Base-by-base conservation (phyloP, 345 rosid genomes). In the Moringa oleifera region DNA sequence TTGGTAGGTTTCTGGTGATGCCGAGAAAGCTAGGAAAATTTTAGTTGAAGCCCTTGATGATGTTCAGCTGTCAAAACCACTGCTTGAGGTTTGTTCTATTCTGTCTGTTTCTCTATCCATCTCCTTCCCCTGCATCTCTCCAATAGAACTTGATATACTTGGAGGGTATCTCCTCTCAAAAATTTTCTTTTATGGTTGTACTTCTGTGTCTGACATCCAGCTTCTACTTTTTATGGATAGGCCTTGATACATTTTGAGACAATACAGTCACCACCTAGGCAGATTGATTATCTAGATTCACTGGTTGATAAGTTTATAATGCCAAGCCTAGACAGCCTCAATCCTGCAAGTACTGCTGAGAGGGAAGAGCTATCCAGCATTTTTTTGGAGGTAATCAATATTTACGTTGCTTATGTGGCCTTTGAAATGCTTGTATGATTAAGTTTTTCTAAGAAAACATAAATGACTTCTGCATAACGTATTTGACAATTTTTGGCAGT, bases 281-380 rank as follows among this genome's bases (percentile, higher is more conserved):
- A 80, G 73, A 83, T 85, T 66, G 89, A 83, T 69, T 85, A 81
- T 74, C 70, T 95, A 55, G 95, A 83, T 53, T 73, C 87, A 12
- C 72, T 81, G 70, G 86, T 95, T 18, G 90, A 85, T 18, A 95
- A 83, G 74, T 80, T 91, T 68, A 70, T 95, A 53, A 46, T 55
- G 18, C 81, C 90, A 33, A 84, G 62, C 75, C 63, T 83, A 18
- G 94, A 95, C 61, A 73, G 59, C 71, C 59, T 67, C 55, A 72
- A 50, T 70, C 37, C 63, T 68, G 81, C 87, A 46, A 82, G 73
- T 79, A 60, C 75, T 28, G 67, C 81, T 20, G 99, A 95, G 68
- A 85, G 85, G 71, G 99, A 95, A 75, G 96, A 95, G 66, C 65
- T 91, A n/a, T 89, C 96, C 19, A 73, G 83, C 70, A 84, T 91